phyloP scores from a whole-genome alignment of 208 protist species.

The Trypanosomatidae sp. region DNA sequence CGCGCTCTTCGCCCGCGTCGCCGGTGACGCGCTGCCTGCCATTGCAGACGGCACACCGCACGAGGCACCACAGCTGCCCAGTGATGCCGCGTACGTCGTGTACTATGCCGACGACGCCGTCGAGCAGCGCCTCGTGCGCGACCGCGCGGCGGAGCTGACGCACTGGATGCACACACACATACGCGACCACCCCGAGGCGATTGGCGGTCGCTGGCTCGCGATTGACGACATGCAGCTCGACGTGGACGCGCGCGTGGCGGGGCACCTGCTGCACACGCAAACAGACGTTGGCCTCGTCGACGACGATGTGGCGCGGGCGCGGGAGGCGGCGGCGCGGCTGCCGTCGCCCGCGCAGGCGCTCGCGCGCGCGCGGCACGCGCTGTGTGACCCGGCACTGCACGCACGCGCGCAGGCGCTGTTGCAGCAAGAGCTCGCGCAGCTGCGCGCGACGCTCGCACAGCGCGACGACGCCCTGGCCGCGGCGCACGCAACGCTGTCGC shows the following conservation, averaged over 20 bases:
- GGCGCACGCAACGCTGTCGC: slow-evolving; percentile 5
- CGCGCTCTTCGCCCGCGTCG: slow-evolving; percentile 23
- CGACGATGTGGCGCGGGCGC: slow-evolving; percentile 21
- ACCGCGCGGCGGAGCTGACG: slow-evolving; percentile 71
- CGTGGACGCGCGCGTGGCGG: slow-evolving; percentile 59
- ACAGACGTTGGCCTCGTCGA: slow-evolving; percentile 60
- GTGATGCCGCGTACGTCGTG: slow-evolving; percentile 37
- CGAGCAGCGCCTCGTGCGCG: slow-evolving; percentile 70
- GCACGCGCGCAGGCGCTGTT: slow-evolving; percentile 56
- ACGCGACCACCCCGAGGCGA: slow-evolving; percentile 49
- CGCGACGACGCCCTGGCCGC: too few relatives aligned
- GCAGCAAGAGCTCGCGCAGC: slow-evolving; percentile 16
- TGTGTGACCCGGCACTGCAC: slow-evolving; percentile 43
- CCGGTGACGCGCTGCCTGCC: slow-evolving; percentile 17
- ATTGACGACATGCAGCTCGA: slow-evolving; percentile 85
- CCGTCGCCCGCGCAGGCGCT: slow-evolving; percentile 19
- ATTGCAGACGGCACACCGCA: slow-evolving; percentile 53
- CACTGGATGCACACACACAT: slow-evolving; percentile 67
- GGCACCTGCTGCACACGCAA: slow-evolving; percentile 62
- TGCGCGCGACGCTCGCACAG: slow-evolving; percentile 2
- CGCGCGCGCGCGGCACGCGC: slow-evolving; percentile 14
- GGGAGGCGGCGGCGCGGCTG: slow-evolving; percentile 12
- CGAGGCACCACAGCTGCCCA: slow-evolving; percentile 57
- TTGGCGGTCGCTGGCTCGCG: slow-evolving; percentile 70
- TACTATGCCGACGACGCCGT: slow-evolving; percentile 69